phyloP scores from a whole-genome alignment of 1,284 basidiomycete genomes.

The Naganishia albida region DNA sequence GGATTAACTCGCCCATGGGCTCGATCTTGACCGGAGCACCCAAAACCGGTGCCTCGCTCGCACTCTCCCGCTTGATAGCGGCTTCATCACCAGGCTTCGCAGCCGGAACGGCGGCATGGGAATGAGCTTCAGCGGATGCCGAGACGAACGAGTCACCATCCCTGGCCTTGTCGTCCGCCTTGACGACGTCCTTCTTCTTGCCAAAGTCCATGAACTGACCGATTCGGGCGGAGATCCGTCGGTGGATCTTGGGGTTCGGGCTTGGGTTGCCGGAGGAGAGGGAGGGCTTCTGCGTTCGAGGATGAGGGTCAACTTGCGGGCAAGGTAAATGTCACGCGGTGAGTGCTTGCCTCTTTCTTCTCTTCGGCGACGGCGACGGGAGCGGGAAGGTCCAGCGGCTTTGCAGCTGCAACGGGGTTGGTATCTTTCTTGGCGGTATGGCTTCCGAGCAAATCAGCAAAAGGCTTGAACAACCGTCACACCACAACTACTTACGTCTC shows the following conservation, averaged over 20 bases:
- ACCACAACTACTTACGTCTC: background rate
- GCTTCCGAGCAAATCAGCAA: background rate
- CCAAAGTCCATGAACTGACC: slow-evolving; percentile 30
- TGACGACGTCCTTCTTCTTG: slow-evolving; percentile 28
- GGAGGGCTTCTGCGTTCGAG: background rate
- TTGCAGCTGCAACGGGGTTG: background rate
- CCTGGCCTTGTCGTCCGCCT: slow-evolving; percentile 4
- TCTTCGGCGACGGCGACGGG: slow-evolving; percentile 7
- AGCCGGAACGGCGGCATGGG: background rate
- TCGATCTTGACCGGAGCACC: slow-evolving; percentile 15
- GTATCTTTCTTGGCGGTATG: background rate
- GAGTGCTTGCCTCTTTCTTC: slow-evolving; percentile 17
- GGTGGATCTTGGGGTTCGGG: slow-evolving; percentile 25
- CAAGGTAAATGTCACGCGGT: background rate
- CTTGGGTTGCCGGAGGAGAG: slow-evolving; percentile 3
- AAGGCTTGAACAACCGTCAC: background rate
- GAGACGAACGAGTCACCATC: slow-evolving; percentile 19
- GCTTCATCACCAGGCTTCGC: background rate
- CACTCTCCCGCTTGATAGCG: too few species aligned
- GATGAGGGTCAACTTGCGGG: background rate
- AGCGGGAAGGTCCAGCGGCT: slow-evolving; percentile 1
- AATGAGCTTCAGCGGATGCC: slow-evolving; percentile 6
- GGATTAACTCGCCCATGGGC: slow-evolving; percentile 22
- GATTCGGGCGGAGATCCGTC: slow-evolving; percentile 32
- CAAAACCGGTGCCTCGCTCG: slow-evolving; percentile 1